phyloP scores from a whole-genome alignment of 2,329 filamentous ascomycete genomes.

The Macroventuria anomochaeta region DNA sequence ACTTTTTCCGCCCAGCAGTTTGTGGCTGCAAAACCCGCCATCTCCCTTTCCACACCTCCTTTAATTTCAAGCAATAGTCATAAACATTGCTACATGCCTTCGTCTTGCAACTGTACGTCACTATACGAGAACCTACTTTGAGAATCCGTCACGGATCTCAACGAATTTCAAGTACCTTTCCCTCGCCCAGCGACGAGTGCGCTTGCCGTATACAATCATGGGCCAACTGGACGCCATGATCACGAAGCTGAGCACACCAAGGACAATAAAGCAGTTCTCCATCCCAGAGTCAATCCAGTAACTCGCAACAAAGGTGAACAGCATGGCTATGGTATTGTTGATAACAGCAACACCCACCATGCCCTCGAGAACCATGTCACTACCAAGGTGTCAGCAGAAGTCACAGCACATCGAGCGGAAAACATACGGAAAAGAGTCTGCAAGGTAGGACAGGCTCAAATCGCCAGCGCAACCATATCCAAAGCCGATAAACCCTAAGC shows the following conservation, averaged over 20 bases:
- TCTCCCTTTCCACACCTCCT: not conserved
- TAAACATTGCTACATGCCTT: not conserved
- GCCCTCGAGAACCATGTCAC: constrained; percentile 29
- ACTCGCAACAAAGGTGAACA: constrained; percentile 26
- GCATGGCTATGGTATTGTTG: constrained; percentile 28
- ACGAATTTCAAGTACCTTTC: constrained; percentile 28
- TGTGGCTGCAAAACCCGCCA: too few relatives aligned
- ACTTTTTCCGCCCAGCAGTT: not conserved
- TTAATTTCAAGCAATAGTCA: not conserved
- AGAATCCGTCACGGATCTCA: constrained; percentile 27
- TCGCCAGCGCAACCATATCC: constrained; percentile 66
- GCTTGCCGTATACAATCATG: constrained; percentile 27
- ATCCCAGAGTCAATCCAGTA: constrained; percentile 28
- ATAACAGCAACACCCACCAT: constrained; percentile 31
- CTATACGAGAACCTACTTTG: constrained; percentile 9
- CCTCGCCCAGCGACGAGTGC: constrained; percentile 21
- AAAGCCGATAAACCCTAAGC: constrained; percentile 64
- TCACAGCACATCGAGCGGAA: not conserved
- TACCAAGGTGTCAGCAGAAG: not conserved
- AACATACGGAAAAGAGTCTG: constrained; percentile 28
- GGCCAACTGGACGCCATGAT: constrained; percentile 27
- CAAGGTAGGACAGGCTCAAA: constrained; percentile 41
- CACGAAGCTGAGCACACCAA: constrained; percentile 26
- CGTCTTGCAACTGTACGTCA: not conserved
- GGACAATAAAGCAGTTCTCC: constrained; percentile 30